Percentiles rank a stretch among this genome's conserved stretches.
These are phyloP conservation scores for Fusarium coicis DNA, from an alignment of 2,329 filamentous ascomycete genomes.

Conservation along the genomic window DNA sequence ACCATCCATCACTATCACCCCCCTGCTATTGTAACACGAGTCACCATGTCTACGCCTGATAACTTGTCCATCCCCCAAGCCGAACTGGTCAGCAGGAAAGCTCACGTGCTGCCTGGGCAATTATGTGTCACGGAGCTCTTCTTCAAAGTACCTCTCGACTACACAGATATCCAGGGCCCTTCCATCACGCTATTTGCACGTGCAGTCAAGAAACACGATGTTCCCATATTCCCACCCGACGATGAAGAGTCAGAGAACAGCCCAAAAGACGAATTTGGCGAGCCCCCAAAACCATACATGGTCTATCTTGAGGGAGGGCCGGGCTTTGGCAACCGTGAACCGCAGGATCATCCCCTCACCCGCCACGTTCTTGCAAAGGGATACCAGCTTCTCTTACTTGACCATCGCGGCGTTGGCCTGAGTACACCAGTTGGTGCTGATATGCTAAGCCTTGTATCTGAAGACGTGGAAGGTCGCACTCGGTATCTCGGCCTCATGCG, in stretches of 20 bases:
- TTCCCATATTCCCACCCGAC: conserved; percentile 63
- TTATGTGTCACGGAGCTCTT: conserved; percentile 83
- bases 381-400: conserved; percentile 87
- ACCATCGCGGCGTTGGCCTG: conserved; percentile 89
- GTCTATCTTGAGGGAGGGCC: conserved; percentile 89
- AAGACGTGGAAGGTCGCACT: conserved; percentile 76
- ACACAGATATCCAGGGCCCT: conserved; percentile 68
- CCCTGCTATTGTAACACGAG: not conserved
- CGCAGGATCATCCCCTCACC: conserved; percentile 79
- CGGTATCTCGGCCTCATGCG: conserved; percentile 86
- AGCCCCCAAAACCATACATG: conserved; percentile 64
- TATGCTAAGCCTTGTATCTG: conserved; percentile 67
- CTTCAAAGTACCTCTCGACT: conserved; percentile 88
- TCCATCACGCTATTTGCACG: conserved; percentile 82
- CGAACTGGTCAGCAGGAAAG: conserved; percentile 54
- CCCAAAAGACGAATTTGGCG: conserved; percentile 20
- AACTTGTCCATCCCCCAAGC: conserved; percentile 50
- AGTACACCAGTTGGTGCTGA: conserved; percentile 82
- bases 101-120: conserved; percentile 67
- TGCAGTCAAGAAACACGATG: conserved; percentile 74
- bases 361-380: conserved; percentile 78
- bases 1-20: conserved; percentile 8
- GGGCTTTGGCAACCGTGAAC: conserved; percentile 79
- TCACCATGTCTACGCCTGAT: conserved; percentile 23
- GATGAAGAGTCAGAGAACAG: conserved; percentile 33